Evolutionary conservation across 495 filamentous ascomycete genomes (phyloP), one percentile per base, ranked within the genome.

Genomic region (Aspergillus sclerotioniger): DNA sequence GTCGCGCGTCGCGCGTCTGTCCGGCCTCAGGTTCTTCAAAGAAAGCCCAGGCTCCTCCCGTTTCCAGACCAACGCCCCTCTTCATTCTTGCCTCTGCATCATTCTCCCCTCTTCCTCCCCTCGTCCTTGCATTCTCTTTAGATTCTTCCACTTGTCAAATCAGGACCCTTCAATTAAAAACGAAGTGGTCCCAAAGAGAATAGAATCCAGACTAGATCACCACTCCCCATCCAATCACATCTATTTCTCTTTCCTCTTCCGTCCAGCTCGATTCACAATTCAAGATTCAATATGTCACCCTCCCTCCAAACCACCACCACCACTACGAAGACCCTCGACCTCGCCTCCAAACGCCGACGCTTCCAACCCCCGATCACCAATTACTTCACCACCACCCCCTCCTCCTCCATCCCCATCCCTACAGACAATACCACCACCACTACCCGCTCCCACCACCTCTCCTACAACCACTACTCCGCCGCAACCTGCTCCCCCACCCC

Each of bases 301-400:
- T 31, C 47, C n/a, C 45, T 13, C 12, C 25, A 39, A 21, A 54
- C 50, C 17, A 51, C 16, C 33, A 51, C 44, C 47, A 29, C 21
- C 44, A 46, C 45, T 47, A 10, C 47, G 35, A 57, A 58, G 33
- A 21, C 54, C 44, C 63, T 59, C 28, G 62, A 67, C 59, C 63
- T 60, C 44, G 57, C 63, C 2, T 73, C 75, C 20, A 80, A 80
- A 59, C 71, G 75, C 37, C 64, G 75, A 46, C 76, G 76, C 62
- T 80, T 77, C 66, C 76, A 78, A 67, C 64, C 76, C 13, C 67
- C 75, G 7, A 80, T 80, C 60, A 80, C 76, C 43, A 64, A 54
- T n/a, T 80, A 69, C 70, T 78, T 49, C 46, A 49, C 56, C 51
- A 56, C 55, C 49, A 32, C 44, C 37, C 20, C 51, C 37, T 41